A percentile compares a stretch with the other conserved stretches of the same genome.
Evolutionary conservation across 2,329 filamentous ascomycete genomes (phyloP).

Genomic region (Fusarium scirpi): DNA sequence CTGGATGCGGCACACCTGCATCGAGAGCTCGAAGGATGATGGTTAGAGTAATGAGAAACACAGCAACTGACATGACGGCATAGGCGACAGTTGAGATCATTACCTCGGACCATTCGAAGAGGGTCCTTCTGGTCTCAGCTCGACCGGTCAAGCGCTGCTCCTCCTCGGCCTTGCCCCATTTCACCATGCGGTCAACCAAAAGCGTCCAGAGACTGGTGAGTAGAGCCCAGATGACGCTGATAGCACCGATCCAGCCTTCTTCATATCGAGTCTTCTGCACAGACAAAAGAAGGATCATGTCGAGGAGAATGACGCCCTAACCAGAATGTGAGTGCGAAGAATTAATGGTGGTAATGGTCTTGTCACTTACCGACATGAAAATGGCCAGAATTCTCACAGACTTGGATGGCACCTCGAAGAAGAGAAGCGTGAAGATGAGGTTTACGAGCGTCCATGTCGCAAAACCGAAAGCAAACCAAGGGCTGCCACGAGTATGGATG

Average conservation of each 20-base stretch:
- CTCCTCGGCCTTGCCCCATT: constrained; percentile 93
- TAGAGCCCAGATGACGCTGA: constrained; percentile 83
- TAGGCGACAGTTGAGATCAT: constrained; percentile 79
- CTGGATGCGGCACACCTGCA: constrained; percentile 77
- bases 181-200: constrained; percentile 81
- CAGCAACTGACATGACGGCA: constrained; percentile 73
- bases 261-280: constrained; percentile 81
- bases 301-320: constrained; percentile 60
- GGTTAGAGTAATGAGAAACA: constrained; percentile 81
- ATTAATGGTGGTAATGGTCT: not conserved
- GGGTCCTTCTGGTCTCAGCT: constrained; percentile 82
- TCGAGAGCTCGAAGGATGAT: constrained; percentile 85
- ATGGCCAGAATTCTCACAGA: constrained; percentile 80
- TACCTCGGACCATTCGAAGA: constrained; percentile 87
- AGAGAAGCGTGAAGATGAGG: constrained; percentile 81
- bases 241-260: constrained; percentile 92
- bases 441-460: constrained; percentile 82
- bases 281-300: constrained; percentile 82
- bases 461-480: constrained; percentile 90
- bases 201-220: constrained; percentile 84
- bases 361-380: constrained; percentile 64
- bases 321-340: not conserved
- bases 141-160: constrained; percentile 93
- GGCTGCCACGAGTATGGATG: constrained; percentile 88
- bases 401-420: constrained; percentile 87